Evolutionary conservation across 306 rosid genomes (phyloP).

Genomic region (Hippophae gyantsensis): DNA sequence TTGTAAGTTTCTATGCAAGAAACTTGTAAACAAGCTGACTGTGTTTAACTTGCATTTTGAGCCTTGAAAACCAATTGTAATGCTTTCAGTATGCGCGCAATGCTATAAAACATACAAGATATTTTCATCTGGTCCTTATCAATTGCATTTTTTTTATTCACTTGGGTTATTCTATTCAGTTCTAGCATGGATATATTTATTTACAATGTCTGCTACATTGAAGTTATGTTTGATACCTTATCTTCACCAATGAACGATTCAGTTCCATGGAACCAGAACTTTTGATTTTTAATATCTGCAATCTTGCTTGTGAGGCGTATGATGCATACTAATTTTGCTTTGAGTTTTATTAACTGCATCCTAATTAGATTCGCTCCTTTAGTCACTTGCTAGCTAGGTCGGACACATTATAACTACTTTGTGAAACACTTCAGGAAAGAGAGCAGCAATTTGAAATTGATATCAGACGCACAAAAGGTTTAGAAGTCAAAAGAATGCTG

Average conservation of each 20-base stretch:
- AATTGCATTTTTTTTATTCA: background rate
- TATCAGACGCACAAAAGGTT: conserved; percentile 68
- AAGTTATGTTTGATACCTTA: background rate
- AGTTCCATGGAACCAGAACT: conserved; percentile 1
- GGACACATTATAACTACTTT: conserved; percentile 3
- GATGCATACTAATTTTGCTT: background rate
- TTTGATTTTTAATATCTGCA: background rate
- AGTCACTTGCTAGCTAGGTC: conserved; percentile 12
- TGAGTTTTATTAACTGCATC: background rate
- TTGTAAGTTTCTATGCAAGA: conserved; percentile 45
- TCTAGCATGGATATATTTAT: background rate
- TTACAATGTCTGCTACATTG: background rate
- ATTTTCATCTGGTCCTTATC: background rate
- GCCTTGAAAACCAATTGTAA: background rate
- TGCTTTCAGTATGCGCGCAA: background rate
- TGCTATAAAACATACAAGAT: background rate
- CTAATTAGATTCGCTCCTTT: conserved; percentile 2
- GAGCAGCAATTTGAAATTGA: conserved; percentile 89
- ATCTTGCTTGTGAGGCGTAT: background rate
- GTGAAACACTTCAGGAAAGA: conserved; percentile 50
- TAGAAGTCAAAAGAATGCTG: conserved; percentile 81
- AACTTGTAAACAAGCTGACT: background rate
- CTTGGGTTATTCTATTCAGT: background rate
- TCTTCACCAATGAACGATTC: background rate
- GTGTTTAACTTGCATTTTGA: background rate